Evolutionary conservation across 140 eudicot genomes (phyloP).

Genomic region (Bidens hawaiensis): DNA sequence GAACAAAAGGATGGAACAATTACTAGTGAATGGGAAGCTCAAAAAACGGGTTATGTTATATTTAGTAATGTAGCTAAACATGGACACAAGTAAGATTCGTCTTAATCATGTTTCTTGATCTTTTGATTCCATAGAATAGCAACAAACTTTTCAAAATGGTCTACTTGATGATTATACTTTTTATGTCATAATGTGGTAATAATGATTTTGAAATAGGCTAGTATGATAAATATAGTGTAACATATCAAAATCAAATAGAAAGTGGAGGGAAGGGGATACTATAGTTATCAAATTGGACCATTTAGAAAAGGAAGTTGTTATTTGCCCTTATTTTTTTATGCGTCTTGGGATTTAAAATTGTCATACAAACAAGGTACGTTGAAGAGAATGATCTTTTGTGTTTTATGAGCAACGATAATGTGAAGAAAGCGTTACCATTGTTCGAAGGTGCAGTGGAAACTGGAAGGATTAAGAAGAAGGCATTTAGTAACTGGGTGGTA

Average conservation of each 20-base stretch:
- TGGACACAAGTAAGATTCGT: slow-evolving; percentile 30
- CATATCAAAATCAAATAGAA: too few relatives aligned
- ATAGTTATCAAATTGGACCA: not conserved
- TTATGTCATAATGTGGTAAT: too few relatives aligned
- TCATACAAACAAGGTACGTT: slow-evolving; percentile 43
- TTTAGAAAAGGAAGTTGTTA: not conserved
- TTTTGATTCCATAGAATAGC: not conserved
- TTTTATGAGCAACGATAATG: slow-evolving; percentile 55
- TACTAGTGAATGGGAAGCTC: slow-evolving; percentile 81
- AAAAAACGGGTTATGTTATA: slow-evolving; percentile 43
- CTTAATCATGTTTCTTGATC: not conserved
- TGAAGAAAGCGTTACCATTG: slow-evolving; percentile 45
- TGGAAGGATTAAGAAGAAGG: slow-evolving; percentile 58
- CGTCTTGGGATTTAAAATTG: not conserved
- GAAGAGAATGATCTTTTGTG: slow-evolving; percentile 71
- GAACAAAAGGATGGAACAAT: slow-evolving; percentile 45
- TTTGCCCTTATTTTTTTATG: too few relatives aligned
- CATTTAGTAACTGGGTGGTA: slow-evolving; percentile 80
- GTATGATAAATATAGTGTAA: too few relatives aligned
- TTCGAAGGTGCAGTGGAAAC: slow-evolving; percentile 68
- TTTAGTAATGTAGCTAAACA: slow-evolving; percentile 62
- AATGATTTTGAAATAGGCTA: too few relatives aligned
- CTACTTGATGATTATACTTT: too few relatives aligned
- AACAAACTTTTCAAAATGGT: not conserved
- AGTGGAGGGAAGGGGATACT: too few relatives aligned